Percentiles rank a stretch among this genome's conserved stretches.
phyloP scores from a whole-genome alignment of 2,329 filamentous ascomycete genomes.

The Trichoderma polysporum region DNA sequence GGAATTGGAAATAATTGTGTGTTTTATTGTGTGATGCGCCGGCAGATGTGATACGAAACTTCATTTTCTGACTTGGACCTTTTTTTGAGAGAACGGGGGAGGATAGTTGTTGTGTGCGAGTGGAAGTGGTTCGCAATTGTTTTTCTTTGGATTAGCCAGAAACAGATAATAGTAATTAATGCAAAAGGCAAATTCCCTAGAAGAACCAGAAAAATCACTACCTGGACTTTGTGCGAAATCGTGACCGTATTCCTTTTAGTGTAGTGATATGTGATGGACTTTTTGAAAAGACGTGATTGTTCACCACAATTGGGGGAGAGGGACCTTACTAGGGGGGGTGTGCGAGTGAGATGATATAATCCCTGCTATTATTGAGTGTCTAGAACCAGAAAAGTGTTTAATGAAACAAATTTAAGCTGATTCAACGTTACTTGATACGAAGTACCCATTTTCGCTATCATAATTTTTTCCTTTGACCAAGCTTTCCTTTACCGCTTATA shows the following conservation, averaged over 20 bases:
- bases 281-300: neutral
- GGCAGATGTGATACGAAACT: constrained; percentile 18
- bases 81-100: neutral
- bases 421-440: neutral
- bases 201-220: neutral
- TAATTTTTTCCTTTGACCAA: neutral
- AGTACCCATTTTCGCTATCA: neutral
- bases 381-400: neutral
- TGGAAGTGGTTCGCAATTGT: neutral
- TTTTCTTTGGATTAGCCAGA: constrained; percentile 8
- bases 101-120: neutral
- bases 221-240: neutral
- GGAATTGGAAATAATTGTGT: constrained; percentile 18
- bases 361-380: neutral
- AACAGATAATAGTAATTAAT: constrained; percentile 20
- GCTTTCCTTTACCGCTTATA: neutral
- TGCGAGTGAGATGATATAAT: neutral
- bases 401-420: neutral
- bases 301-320: neutral
- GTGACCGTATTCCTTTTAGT: constrained; percentile 2
- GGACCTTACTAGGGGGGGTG: neutral
- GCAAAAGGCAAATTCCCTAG: constrained; percentile 8
- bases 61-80: constrained; percentile 1
- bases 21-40: constrained; percentile 11
- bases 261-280: neutral